A percentile compares a stretch with the other conserved stretches of the same genome.
These are phyloP conservation scores for Bipolaris zeicola DNA, from an alignment of 2,329 filamentous ascomycete species.

Conservation along the genomic window DNA sequence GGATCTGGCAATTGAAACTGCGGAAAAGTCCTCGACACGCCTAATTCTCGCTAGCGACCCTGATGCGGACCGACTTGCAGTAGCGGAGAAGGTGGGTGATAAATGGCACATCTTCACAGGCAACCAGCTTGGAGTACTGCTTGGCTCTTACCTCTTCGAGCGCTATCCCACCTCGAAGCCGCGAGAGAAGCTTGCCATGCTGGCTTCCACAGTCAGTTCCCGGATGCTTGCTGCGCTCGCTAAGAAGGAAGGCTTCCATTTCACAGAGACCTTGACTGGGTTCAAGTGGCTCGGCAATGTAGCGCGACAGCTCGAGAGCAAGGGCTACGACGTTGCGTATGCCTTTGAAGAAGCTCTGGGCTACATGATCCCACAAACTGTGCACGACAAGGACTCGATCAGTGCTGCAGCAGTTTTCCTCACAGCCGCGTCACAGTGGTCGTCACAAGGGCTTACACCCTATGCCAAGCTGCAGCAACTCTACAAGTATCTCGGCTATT, in stretches of 20 bases:
- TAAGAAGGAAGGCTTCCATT: slow-evolving; percentile 60
- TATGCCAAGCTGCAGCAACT: slow-evolving; percentile 62
- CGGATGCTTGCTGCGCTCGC: slow-evolving; percentile 67
- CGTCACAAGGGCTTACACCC: slow-evolving; percentile 59
- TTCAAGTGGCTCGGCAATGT: slow-evolving; percentile 72
- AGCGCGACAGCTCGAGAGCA: slow-evolving; percentile 56
- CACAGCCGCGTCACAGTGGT: slow-evolving; percentile 59
- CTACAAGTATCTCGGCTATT: slow-evolving; percentile 64
- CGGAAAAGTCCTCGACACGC: slow-evolving; percentile 55
- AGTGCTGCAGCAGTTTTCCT: slow-evolving; percentile 65
- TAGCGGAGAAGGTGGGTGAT: slow-evolving; percentile 62
- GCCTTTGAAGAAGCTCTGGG: slow-evolving; percentile 71
- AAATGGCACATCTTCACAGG: slow-evolving; percentile 67
- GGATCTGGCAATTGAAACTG: slow-evolving; percentile 62
- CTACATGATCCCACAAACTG: slow-evolving; percentile 68
- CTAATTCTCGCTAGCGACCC: slow-evolving; percentile 68
- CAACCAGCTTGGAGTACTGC: slow-evolving; percentile 67
- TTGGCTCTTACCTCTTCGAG: slow-evolving; percentile 63
- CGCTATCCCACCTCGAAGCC: slow-evolving; percentile 47
- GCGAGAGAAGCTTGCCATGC: slow-evolving; percentile 57
- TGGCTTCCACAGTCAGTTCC: slow-evolving; percentile 68
- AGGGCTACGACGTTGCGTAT: slow-evolving; percentile 59
- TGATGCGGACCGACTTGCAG: slow-evolving; percentile 68
- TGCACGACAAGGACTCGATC: slow-evolving; percentile 69
- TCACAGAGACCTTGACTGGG: slow-evolving; percentile 66